phyloP scores from a whole-genome alignment of 176 grass and related monocot genomes.

The Melocanna baccifera region DNA sequence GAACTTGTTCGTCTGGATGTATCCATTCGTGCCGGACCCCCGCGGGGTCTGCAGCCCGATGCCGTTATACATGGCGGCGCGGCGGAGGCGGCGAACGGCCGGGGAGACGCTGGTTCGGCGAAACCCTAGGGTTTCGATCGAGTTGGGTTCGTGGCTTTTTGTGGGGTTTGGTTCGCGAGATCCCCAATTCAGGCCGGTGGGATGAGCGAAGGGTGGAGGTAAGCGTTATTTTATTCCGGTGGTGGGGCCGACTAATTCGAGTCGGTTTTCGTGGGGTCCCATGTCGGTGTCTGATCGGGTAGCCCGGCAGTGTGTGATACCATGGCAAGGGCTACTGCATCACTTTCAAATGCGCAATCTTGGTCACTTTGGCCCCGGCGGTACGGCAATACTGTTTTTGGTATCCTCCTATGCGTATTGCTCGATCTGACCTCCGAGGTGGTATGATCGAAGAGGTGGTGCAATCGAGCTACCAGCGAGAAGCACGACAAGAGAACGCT shows the following conservation, averaged over 20 bases:
- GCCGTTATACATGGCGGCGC: slow-evolving; percentile 88
- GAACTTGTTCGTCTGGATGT: slow-evolving; percentile 94
- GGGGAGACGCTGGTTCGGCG: background rate
- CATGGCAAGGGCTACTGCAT: too few relatives aligned
- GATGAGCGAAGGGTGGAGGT: background rate
- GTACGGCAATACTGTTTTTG: too few relatives aligned
- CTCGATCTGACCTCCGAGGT: too few relatives aligned
- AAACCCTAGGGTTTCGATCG: slow-evolving; percentile 25
- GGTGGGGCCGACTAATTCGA: background rate
- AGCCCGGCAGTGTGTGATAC: background rate
- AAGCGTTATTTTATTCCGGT: background rate
- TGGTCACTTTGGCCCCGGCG: too few relatives aligned
- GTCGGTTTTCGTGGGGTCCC: background rate
- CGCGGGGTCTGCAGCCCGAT: slow-evolving; percentile 89
- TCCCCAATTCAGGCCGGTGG: slow-evolving; percentile 12
- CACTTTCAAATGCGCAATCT: too few relatives aligned
- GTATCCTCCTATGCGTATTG: too few relatives aligned
- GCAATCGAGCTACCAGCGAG: too few relatives aligned
- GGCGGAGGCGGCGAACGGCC: background rate
- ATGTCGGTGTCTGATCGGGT: background rate
- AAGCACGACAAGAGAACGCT: too few relatives aligned
- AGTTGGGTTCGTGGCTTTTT: background rate
- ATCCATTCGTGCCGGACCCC: slow-evolving; percentile 88
- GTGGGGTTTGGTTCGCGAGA: slow-evolving; percentile 1
- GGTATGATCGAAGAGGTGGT: too few relatives aligned